A percentile compares a stretch with the other conserved stretches of the same genome.
Evolutionary conservation across 495 filamentous ascomycete genomes (phyloP).

Genomic region (Aspergillus saccharolyticus): DNA sequence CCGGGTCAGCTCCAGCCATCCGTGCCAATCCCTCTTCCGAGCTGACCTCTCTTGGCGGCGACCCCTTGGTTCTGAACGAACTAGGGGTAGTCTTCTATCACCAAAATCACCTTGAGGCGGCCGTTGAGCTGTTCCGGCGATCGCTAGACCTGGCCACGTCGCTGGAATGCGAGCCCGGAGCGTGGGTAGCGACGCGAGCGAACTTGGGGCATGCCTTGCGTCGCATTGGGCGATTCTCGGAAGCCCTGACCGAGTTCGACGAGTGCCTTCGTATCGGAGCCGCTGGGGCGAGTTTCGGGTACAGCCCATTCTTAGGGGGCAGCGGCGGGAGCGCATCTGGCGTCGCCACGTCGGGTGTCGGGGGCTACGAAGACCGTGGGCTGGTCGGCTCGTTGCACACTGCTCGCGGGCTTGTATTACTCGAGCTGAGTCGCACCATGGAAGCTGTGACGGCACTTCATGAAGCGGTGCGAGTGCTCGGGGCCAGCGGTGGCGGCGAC

Average conservation of each 20-base stretch:
- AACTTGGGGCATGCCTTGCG: slow-evolving; percentile 87
- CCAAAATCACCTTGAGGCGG: slow-evolving; percentile 70
- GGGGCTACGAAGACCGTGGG: slow-evolving; percentile 44
- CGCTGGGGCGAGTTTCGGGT: slow-evolving; percentile 56
- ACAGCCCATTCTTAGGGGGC: slow-evolving; percentile 38
- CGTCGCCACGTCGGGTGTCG: slow-evolving; percentile 34
- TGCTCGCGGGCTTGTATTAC: slow-evolving; percentile 58
- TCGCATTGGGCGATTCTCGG: slow-evolving; percentile 60
- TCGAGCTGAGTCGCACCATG: slow-evolving; percentile 61
- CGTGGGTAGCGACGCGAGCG: slow-evolving; percentile 82
- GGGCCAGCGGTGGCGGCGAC: slow-evolving; percentile 50
- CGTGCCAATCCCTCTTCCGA: slow-evolving; percentile 47
- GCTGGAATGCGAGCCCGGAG: slow-evolving; percentile 72
- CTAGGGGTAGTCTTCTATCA: slow-evolving; percentile 93
- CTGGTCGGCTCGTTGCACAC: slow-evolving; percentile 43
- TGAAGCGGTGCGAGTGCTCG: slow-evolving; percentile 59
- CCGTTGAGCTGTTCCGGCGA: slow-evolving; percentile 65
- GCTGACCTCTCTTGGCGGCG: slow-evolving; percentile 44
- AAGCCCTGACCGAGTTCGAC: slow-evolving; percentile 73
- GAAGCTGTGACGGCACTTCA: slow-evolving; percentile 64
- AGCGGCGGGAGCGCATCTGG: slow-evolving; percentile 32
- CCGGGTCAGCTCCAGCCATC: slow-evolving; percentile 26
- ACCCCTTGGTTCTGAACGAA: slow-evolving; percentile 92
- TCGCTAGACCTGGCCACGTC: slow-evolving; percentile 72
- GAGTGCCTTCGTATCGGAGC: slow-evolving; percentile 74